Percentiles rank a stretch among this genome's conserved stretches.
Conservation (phyloP, 2,329 filamentous ascomycete genomes). For the Aspergillus luchuensis region DNA sequence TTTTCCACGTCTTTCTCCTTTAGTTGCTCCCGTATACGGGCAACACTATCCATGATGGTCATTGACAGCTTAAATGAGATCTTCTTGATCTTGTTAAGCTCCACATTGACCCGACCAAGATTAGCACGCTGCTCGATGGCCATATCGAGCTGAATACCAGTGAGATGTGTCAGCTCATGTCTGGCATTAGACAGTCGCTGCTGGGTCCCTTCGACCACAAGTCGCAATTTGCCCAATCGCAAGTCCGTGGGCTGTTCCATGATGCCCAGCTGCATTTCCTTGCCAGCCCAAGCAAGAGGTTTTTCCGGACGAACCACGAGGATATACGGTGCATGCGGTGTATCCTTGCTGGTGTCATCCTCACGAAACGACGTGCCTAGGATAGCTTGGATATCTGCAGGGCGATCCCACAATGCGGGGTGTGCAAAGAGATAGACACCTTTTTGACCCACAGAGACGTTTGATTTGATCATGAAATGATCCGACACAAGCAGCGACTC, state of each 20-base stretch:
- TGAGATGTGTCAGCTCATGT: constrained; percentile 71
- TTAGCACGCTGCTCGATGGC: constrained; percentile 92
- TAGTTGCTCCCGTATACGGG: constrained; percentile 85
- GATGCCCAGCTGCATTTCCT: constrained; percentile 69
- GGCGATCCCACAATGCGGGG: constrained; percentile 71
- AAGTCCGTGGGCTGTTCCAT: constrained; percentile 80
- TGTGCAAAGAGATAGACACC: constrained; percentile 85
- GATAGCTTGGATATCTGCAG: constrained; percentile 81
- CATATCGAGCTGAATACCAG: constrained; percentile 82
- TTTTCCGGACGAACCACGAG: constrained; percentile 82
- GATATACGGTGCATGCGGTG: constrained; percentile 74
- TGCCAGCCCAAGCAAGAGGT: constrained; percentile 77
- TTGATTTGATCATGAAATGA: constrained; percentile 81
- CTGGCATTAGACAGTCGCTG: constrained; percentile 77
- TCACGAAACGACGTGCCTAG: constrained; percentile 76
- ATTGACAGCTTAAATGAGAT: constrained; percentile 96
- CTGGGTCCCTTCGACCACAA: constrained; percentile 86
- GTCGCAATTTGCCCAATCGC: constrained; percentile 79
- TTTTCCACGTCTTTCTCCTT: constrained; percentile 70
- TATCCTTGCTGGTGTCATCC: constrained; percentile 69
- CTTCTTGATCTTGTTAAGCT: constrained; percentile 90
- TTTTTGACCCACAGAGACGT: constrained; percentile 67
- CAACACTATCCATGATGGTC: constrained; percentile 97
- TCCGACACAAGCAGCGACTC: constrained; percentile 78
- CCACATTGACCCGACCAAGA: constrained; percentile 84